phyloP scores from a whole-genome alignment of 2,329 filamentous ascomycete species.

The Neonectria magnoliae region DNA sequence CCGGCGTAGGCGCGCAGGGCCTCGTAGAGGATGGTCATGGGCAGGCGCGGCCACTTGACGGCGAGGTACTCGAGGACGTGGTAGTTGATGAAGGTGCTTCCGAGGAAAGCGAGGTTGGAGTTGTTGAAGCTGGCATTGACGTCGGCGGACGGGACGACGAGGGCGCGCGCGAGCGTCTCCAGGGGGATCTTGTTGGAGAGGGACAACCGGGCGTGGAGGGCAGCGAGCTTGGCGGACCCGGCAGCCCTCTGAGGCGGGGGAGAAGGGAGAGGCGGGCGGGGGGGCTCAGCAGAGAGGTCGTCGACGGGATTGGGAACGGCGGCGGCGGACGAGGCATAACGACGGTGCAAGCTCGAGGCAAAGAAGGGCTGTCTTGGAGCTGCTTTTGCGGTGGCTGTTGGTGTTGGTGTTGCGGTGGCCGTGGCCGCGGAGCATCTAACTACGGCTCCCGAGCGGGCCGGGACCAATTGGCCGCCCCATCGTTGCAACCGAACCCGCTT shows the following conservation, averaged over 20 bases:
- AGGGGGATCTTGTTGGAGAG: constrained; percentile 85
- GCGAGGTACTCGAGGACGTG: constrained; percentile 90
- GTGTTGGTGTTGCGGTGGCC: too few species aligned
- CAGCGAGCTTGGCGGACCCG: constrained; percentile 87
- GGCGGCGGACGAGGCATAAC: constrained; percentile 47
- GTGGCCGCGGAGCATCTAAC: neutral
- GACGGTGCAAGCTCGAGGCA: constrained; percentile 25
- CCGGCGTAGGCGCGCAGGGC: constrained; percentile 88
- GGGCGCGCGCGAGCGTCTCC: constrained; percentile 84
- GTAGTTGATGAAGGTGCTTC: constrained; percentile 85
- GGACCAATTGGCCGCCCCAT: constrained; percentile 55
- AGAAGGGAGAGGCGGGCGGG: constrained; percentile 66
- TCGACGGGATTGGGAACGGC: constrained; percentile 38
- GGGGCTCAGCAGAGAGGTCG: constrained; percentile 30
- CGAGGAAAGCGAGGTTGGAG: constrained; percentile 80
- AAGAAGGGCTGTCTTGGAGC: constrained; percentile 40
- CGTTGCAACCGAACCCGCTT: constrained; percentile 55
- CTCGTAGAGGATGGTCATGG: constrained; percentile 86
- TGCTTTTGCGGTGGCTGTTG: neutral
- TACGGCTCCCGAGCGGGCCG: constrained; percentile 44
- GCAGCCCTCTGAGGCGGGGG: constrained; percentile 74
- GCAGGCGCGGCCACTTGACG: constrained; percentile 89
- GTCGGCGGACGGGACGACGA: constrained; percentile 89
- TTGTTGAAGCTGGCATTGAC: constrained; percentile 87
- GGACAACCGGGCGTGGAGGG: constrained; percentile 88